Base-by-base conservation (phyloP, 352 stramenopile genomes). In the Blastocystis sp. region DNA sequence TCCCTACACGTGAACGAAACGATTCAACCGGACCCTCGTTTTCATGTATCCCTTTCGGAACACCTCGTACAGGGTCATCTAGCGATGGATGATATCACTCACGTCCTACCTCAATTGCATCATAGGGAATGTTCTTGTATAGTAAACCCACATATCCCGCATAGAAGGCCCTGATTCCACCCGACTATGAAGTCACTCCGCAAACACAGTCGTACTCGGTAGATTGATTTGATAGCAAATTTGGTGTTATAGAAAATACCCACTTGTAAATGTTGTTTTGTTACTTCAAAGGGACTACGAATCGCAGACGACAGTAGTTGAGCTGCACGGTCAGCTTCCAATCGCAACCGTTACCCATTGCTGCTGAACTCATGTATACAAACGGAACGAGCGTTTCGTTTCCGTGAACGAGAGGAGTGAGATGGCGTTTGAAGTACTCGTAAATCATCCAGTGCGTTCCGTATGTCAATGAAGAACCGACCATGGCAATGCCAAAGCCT, bases 101-200 rank as follows among this genome's bases (percentile, higher is more conserved):
- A 61, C 14, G 4, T 18, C 16, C 64, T 44, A 78, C 67, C 32
- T 78, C 67, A 75, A 69, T 73, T 32, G 59, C 73, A 84, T 84
- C 73, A 24, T 84, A 84, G 32, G 73, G 73, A 38, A 84, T 84
- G 48, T 75, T 84, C 42, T 84, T 84, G 48, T 73, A 84, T 38
- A 84, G 48, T 6, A 84, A 42, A n/a, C 54, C 36, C 7, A 56
- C 49, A 48, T 84, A 84, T 36, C 73, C 73, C 16, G 54, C 40
- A 67, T 84, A 84, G 36, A 84, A 84, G 2, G 73, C 73, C 7
- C 32, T 27, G 40, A 84, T 46, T 42, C 73, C 73, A 75, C 73
- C 73, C n/a, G 54, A 73, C 73, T 84, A 84, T 21, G 4, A 1
- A n/a, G 32, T n/a, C n/a, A n/a, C n/a, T n/a, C n/a, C n/a, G n/a